phyloP scores from a whole-genome alignment of 768 basidiomycete species.

The Auricularia sp. region DNA sequence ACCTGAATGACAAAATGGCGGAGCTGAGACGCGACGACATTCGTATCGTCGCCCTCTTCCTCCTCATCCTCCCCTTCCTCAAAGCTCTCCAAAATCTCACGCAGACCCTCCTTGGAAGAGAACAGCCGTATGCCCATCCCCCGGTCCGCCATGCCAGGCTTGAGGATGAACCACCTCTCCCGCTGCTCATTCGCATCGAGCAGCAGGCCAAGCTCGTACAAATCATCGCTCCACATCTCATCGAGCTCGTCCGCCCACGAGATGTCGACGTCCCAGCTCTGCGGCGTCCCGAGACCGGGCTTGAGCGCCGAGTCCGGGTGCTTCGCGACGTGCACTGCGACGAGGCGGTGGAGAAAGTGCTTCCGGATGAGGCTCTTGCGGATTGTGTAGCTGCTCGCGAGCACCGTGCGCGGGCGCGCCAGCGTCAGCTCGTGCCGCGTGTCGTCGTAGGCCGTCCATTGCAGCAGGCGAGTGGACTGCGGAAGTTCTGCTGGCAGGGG shows the following conservation, averaged over 20 bases:
- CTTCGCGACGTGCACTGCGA: slow-evolving; percentile 66
- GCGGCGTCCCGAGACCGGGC: slow-evolving; percentile 38
- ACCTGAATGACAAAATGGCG: slow-evolving; percentile 97
- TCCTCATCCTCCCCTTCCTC: slow-evolving; percentile 48
- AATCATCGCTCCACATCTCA: slow-evolving; percentile 85
- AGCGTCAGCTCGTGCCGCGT: slow-evolving; percentile 69
- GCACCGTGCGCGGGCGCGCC: slow-evolving; percentile 34
- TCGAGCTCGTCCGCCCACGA: slow-evolving; percentile 90
- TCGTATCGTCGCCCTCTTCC: slow-evolving; percentile 31
- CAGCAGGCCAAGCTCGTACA: slow-evolving; percentile 69
- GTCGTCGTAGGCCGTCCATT: slow-evolving; percentile 85
- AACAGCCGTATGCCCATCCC: slow-evolving; percentile 93
- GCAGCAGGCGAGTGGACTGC: slow-evolving; percentile 29
- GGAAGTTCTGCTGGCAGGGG: not conserved
- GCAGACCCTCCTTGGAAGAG: slow-evolving; percentile 60
- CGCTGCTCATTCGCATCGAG: slow-evolving; percentile 34
- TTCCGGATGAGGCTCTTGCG: slow-evolving; percentile 92
- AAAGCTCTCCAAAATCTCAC: slow-evolving; percentile 70
- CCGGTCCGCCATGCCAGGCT: slow-evolving; percentile 94
- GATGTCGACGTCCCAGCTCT: slow-evolving; percentile 77
- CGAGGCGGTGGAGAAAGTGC: slow-evolving; percentile 73
- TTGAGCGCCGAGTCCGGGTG: slow-evolving; percentile 46
- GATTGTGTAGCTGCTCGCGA: slow-evolving; percentile 79
- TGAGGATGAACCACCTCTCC: slow-evolving; percentile 80
- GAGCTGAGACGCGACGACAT: slow-evolving; percentile 74